Base-by-base conservation (phyloP, 345 rosid species). In the Mallotus nudiflorus region DNA sequence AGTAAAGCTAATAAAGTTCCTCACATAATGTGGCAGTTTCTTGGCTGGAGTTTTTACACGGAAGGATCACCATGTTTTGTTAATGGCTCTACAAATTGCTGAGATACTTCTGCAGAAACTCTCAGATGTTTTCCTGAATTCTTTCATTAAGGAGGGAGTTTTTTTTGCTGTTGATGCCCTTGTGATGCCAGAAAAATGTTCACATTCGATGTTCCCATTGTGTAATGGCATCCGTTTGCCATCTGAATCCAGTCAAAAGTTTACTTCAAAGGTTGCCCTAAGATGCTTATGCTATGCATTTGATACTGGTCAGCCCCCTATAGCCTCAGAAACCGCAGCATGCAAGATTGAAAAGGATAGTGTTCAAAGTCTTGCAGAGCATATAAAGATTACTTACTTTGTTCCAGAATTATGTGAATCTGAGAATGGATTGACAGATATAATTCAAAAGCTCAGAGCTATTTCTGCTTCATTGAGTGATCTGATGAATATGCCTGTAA, bases 81-180 rank as follows among this genome's bases (percentile, higher is more conserved):
- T 88, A 66, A 83, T 87, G 69, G 92, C 93, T 31, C 82, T 94
- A 44, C 83, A 84, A 77, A 84, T 94, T 75, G 80, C 87, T 40
- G 92, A 94, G 71, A 84, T 79, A 62, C 77, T 88, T 73, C 85
- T 94, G 68, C 86, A 84, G 80, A 94, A 90, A 87, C 81, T 72
- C 73, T 75, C 88, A 62, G 85, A 87, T 76, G 74, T 73, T 42
- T 87, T 85, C 67, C 75, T 88, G 79, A 83, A 81, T 71, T 81
- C 91, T 65, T 94, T 94, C 72, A 79, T 88, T 25, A 94, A 86
- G 80, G 98, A 94, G 75, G 98, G 98, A 58, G 93, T 90, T 37
- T 74, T 86, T 68, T 94, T 87, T 59, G 91, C 96, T 29, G 82
- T 94, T 28, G 89, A 87, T 81, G 83, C 89, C 51, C 88, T 91